Evolutionary conservation across 2,329 filamentous ascomycete species (phyloP), one percentile per base, ranked within the genome.

Genomic region (Rhynchosporium graminicola): DNA sequence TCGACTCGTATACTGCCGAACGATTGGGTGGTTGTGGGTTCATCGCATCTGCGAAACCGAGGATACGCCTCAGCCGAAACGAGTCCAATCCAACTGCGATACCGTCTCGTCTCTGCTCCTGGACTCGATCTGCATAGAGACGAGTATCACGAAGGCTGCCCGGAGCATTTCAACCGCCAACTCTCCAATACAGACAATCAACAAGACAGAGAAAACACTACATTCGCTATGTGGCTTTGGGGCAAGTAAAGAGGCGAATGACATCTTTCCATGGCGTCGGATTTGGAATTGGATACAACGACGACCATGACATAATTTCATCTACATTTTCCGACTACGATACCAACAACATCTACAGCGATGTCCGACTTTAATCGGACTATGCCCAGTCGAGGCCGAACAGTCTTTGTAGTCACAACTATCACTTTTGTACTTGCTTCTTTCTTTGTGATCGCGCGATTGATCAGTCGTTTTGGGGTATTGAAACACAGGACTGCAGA

Each of bases 401-500:
- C 80, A 43, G 88, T 91, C 58, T 85, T 92, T 71, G 83, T 84
- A 69, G 88, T 92, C 66, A 89, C 88, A n/a, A 83, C 84, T 6
- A 79, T 82, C 26, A 90, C 89, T 57, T 82, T 93, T 65, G 82
- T 82, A 28, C 75, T 93, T 58, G 86, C 90, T 57, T 88, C 88
- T 45, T 72, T 89, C 60, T 94, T 96, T 73, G 90, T 97, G 68
- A 80, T 81, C 47, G 82, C 90, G 42, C 87, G 93, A 60, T 80
- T 96, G 68, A 77, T 91, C 47, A 92, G 90, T 64, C 84, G 92
- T 33, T 80, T 84, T 56, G 85, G 83, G 52, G 87, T 97, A 56
- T 88, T 97, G 61, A 85, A 84, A 68, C 87, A 83, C 60, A 77
- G 92, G 57, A 86, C 83, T 60, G 84, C 84, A 79, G 92, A 96